Conservation (phyloP, 495 filamentous ascomycete genomes). For the Hypomontagnella monticulosa region DNA sequence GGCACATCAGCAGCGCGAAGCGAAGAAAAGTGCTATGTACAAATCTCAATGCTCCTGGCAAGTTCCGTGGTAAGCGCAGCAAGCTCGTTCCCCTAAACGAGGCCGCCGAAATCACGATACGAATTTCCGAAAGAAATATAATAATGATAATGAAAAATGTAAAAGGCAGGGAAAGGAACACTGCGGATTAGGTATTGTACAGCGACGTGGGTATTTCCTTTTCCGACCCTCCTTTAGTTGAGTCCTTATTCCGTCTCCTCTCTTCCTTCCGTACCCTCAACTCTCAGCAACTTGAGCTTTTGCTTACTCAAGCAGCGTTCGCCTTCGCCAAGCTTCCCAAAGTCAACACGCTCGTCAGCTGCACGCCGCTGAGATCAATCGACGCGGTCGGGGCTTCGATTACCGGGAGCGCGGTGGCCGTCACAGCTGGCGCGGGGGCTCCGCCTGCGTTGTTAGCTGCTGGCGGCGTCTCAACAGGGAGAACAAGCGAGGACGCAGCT, state of each 20-base stretch:
- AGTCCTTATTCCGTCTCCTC: neutral
- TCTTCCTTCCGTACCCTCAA: neutral
- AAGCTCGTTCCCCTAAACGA: constrained; percentile 2
- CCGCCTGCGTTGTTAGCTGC: constrained; percentile 30
- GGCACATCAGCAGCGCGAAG: constrained; percentile 15
- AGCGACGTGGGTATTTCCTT: constrained; percentile 14
- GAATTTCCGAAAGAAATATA: constrained; percentile 11
- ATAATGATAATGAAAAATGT: neutral
- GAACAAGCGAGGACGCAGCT: constrained; percentile 26
- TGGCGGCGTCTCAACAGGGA: constrained; percentile 28
- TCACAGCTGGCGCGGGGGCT: constrained; percentile 20
- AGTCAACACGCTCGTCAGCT: constrained; percentile 43
- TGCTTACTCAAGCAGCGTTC: neutral
- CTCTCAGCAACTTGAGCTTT: neutral
- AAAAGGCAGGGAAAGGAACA: neutral
- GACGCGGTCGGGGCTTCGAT: constrained; percentile 31
- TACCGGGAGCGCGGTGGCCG: constrained; percentile 29
- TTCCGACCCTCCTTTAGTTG: neutral
- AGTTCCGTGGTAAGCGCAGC: constrained; percentile 27
- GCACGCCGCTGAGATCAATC: constrained; percentile 47
- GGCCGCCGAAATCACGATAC: constrained; percentile 21
- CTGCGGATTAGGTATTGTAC: constrained; percentile 7
- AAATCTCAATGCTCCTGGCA: constrained; percentile 29
- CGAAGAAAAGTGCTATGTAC: constrained; percentile 29
- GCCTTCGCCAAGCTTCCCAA: constrained; percentile 35